Percentiles rank a stretch among this genome's conserved stretches.
These are phyloP conservation scores for Tricholoma furcatifolium DNA, from an alignment of 768 basidiomycete species.

Conservation along the genomic window DNA sequence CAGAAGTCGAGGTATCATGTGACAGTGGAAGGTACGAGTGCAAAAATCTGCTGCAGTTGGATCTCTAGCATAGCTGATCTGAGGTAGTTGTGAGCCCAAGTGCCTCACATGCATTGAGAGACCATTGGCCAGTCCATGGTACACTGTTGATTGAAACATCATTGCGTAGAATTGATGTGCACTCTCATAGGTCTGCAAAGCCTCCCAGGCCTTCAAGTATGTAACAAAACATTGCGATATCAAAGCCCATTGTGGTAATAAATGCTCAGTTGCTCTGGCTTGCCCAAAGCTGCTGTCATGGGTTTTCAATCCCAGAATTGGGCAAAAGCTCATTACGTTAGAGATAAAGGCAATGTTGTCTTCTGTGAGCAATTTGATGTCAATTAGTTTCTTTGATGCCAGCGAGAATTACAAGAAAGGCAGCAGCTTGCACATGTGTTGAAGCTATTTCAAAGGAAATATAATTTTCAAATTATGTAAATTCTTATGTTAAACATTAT, in stretches of 20 bases:
- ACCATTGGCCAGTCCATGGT: conserved; percentile 26
- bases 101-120: conserved; percentile 39
- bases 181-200: conserved; percentile 29
- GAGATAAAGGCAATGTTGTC: conserved; percentile 28
- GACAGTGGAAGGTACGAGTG: conserved; percentile 36
- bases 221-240: conserved; percentile 32
- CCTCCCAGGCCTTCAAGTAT: too few species aligned
- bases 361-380: too few species aligned
- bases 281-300: conserved; percentile 19
- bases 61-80: conserved; percentile 40
- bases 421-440: too few species aligned
- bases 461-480: too few species aligned
- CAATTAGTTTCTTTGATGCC: too few species aligned
- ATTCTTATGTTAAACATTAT: too few species aligned
- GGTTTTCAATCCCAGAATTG: not conserved
- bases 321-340: conserved; percentile 30
- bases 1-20: conserved; percentile 35
- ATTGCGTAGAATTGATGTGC: conserved; percentile 26
- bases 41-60: conserved; percentile 43
- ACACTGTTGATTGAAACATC: conserved; percentile 21
- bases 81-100: conserved; percentile 40
- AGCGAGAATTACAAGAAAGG: too few species aligned
- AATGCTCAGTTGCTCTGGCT: conserved; percentile 35
- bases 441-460: too few species aligned
- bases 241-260: conserved; percentile 46